A percentile compares a stretch with the other conserved stretches of the same genome.
Conservation (phyloP, 345 rosid species). For the Sisymbrium irio region DNA sequence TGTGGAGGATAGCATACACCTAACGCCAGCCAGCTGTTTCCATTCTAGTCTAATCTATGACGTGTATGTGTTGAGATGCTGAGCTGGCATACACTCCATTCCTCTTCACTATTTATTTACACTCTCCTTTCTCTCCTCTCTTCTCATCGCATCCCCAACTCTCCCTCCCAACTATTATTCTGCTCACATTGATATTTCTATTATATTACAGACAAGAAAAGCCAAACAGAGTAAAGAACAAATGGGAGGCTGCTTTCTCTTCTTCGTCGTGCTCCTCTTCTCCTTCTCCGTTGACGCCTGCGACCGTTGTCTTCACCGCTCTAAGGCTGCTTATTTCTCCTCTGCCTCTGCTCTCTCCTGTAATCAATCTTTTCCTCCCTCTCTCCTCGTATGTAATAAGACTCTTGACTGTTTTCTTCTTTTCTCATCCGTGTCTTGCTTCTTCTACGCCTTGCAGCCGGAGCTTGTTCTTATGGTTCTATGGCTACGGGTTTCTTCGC, state of each 20-base stretch:
- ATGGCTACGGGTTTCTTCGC: constrained; percentile 57
- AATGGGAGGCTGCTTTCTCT: constrained; percentile 42
- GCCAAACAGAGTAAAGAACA: not conserved
- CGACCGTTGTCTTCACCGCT: constrained; percentile 73
- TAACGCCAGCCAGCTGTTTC: not conserved
- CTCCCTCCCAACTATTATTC: no score
- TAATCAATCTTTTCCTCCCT: not conserved
- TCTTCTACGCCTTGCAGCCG: constrained; percentile 49
- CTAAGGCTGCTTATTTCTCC: constrained; percentile 74
- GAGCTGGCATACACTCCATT: constrained; percentile 28
- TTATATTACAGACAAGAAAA: no score
- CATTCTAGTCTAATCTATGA: constrained; percentile 8
- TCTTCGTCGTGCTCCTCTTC: constrained; percentile 30
- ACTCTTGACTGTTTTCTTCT: not conserved
- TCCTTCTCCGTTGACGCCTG: constrained; percentile 59
- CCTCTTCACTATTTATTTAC: not conserved
- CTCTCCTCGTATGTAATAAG: not conserved
- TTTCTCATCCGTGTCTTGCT: constrained; percentile 19
- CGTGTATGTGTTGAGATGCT: constrained; percentile 13
- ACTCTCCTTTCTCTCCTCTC: not conserved
- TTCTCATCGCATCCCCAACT: not conserved
- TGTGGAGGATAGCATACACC: not conserved
- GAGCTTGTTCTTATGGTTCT: constrained; percentile 91
- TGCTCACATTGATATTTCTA: no score
- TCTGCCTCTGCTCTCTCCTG: constrained; percentile 65